Evolutionary conservation across 2,329 filamentous ascomycete genomes (phyloP), one percentile per base, ranked within the genome.

Genomic region (Davidsoniella neocaledoniae): DNA sequence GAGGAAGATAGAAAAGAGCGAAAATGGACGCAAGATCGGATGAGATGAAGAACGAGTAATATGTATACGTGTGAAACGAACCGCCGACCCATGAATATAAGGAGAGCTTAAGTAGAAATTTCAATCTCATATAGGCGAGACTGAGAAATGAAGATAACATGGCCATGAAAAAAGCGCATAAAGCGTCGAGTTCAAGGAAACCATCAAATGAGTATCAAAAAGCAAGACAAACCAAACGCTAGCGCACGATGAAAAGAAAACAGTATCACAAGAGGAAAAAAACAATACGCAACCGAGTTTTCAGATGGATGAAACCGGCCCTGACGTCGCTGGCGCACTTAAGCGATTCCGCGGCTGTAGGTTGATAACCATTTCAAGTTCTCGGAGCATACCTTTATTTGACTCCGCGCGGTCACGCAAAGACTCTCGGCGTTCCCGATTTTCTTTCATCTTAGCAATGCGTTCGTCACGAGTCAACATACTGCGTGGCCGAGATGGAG

Each of bases 351-450:
- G 61, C 5, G 70, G 70, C 23, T 70, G 63, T 33, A 70, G 64
- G 60, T 70, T 76, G 62, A 96, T 93, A 53, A 98, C 77, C 56
- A 85, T 90, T 67, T 95, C 86, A 52, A 98, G 71, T 66, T 98
- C 91, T 55, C 83, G 80, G 55, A 98, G 73, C 86, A 98, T 94
- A 57, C 83, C 86, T 41, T 80, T 84, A 55, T 79, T 93, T 9
- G 86, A 83, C 54, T 95, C 86, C 42, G 78, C 70, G 59, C 83
- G 82, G 57, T 88, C 84, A 50, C 79, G 77, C 39, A 79, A 69
- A 39, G 77, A 71, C 17, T 83, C 81, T 60, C 85, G 83, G 55
- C 76, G 77, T 49, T 79, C 79, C 51, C 90, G 76, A 42, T 96
- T 90, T 60, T 94, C 88, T 58, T 83, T 82, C 70, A 95, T 87